Percentiles rank a stretch among this genome's conserved stretches.
Evolutionary conservation across 2,329 filamentous ascomycete species (phyloP).

Genomic region (Westerdykella aurantiaca): DNA sequence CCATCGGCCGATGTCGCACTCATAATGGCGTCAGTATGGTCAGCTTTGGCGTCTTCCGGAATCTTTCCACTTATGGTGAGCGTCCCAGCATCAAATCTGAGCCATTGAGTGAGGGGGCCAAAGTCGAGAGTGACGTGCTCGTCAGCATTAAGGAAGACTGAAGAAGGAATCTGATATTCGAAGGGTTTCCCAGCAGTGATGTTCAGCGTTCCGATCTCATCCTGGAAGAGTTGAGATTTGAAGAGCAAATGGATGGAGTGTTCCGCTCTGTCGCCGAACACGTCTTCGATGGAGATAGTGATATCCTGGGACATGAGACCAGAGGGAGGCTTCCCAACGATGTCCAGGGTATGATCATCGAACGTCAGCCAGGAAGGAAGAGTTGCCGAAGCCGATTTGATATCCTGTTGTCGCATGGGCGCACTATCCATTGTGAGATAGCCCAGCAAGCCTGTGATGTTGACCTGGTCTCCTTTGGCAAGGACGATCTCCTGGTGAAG

Average conservation of each 20-base stretch:
- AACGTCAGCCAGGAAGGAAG: conserved; percentile 66
- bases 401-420: conserved; percentile 44
- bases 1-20: conserved; percentile 35
- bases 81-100: conserved; percentile 44
- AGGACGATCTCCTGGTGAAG: conserved; percentile 32
- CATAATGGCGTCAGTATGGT: conserved; percentile 40
- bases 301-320: conserved; percentile 57
- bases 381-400: conserved; percentile 49
- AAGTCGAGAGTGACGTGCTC: conserved; percentile 42
- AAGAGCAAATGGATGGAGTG: conserved; percentile 49
- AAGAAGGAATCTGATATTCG: conserved; percentile 42
- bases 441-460: conserved; percentile 25
- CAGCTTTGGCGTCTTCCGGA: conserved; percentile 37
- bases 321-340: conserved; percentile 61
- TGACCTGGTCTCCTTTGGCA: conserved; percentile 25
- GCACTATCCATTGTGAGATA: conserved; percentile 35
- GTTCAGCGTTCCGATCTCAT: conserved; percentile 42
- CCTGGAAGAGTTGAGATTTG: conserved; percentile 39
- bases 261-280: conserved; percentile 54
- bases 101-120: conserved; percentile 42
- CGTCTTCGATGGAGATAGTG: conserved; percentile 54
- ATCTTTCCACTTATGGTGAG: conserved; percentile 47
- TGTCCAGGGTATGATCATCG: conserved; percentile 53
- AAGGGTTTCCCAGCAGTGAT: conserved; percentile 48
- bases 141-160: conserved; percentile 38